Base-by-base conservation (phyloP, 2,329 filamentous ascomycete genomes). In the Paecilomyces niveus region DNA sequence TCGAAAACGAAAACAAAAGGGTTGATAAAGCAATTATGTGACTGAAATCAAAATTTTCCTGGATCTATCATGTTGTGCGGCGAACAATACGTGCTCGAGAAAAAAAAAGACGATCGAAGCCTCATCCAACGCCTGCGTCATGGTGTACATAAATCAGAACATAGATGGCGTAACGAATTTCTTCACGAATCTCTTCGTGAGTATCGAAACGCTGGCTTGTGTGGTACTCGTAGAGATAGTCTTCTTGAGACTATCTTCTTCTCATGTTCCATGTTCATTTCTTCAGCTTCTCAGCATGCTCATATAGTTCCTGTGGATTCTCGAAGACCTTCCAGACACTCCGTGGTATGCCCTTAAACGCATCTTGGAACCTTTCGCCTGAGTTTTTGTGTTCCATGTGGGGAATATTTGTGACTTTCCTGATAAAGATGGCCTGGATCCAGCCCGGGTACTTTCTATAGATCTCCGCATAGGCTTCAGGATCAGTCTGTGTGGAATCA, bases 401-500 rank as follows among this genome's bases (percentile, higher is more conserved):
- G 0, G 87, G 85, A 24, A 94, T 84, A 62, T 92, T 88, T 2
- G 81, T 86, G 0, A 94, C 91, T 69, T 90, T 93, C 57, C 92
- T 85, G 67, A 97, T 96, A 63, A 90, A 88, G 53, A 97, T 94
- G 11, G 89, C 83, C 61, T 85, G 84, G 61, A 97, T 84, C 90
- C 92, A 97, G 6, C 82, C 84, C 0, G 87, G 86, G 62, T 86
- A 84, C 54, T 81, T 80, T 56, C 85, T 72, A 61, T 82, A 92
- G 74, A 90, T 85, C 64, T 92, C 87, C 29, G 87, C 92, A 69
- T 97, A 97, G 0, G 90, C 85, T 71, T 97, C 93, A 0, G 93
- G 92, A 66, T 97, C 93, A 26, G 85, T 88, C 74, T 97, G 93
- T 0, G 92, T 97, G 45, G 88, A 93, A 74, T 97, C 93, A 0